These are phyloP conservation scores for Gynostemma pentaphyllum DNA, from an alignment of 306 rosid species.

Conservation along the genomic window DNA sequence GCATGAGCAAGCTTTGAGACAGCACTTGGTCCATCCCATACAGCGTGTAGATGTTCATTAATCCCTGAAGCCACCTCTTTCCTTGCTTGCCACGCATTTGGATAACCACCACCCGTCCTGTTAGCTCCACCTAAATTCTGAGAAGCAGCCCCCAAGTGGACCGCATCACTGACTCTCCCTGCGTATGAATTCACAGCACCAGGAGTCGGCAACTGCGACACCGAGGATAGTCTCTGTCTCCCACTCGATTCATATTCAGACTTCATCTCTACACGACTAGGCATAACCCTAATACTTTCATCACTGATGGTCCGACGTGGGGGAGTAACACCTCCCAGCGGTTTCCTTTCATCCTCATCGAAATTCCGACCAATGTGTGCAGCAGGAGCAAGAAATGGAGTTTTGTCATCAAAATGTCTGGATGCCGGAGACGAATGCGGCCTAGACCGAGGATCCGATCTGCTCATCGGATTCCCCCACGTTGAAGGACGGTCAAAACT, in stretches of 20 bases:
- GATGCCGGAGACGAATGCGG: constrained; percentile 79
- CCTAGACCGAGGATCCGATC: constrained; percentile 72
- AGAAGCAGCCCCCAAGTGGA: constrained; percentile 26
- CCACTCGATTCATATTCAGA: constrained; percentile 39
- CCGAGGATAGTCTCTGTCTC: constrained; percentile 37
- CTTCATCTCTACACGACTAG: constrained; percentile 39
- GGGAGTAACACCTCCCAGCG: constrained; percentile 56
- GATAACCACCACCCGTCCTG: constrained; percentile 45
- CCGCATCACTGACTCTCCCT: constrained; percentile 37
- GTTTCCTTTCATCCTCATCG: constrained; percentile 97
- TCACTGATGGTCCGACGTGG: constrained; percentile 63
- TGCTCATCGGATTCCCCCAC: constrained; percentile 60
- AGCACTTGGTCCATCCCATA: constrained; percentile 57
- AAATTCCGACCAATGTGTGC: constrained; percentile 82
- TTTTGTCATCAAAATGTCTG: constrained; percentile 70
- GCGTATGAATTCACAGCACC: constrained; percentile 36
- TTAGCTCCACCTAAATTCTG: constrained; percentile 33
- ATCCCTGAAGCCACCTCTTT: constrained; percentile 47
- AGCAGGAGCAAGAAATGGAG: constrained; percentile 49
- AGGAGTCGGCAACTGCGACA: constrained; percentile 28
- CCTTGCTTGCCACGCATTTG: constrained; percentile 71
- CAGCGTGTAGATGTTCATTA: constrained; percentile 41
- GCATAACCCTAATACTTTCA: constrained; percentile 43
- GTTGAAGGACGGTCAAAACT: constrained; percentile 55
- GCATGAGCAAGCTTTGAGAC: constrained; percentile 82